Conservation (phyloP, 2,329 filamentous ascomycete genomes). For the Talaromyces piceae region DNA sequence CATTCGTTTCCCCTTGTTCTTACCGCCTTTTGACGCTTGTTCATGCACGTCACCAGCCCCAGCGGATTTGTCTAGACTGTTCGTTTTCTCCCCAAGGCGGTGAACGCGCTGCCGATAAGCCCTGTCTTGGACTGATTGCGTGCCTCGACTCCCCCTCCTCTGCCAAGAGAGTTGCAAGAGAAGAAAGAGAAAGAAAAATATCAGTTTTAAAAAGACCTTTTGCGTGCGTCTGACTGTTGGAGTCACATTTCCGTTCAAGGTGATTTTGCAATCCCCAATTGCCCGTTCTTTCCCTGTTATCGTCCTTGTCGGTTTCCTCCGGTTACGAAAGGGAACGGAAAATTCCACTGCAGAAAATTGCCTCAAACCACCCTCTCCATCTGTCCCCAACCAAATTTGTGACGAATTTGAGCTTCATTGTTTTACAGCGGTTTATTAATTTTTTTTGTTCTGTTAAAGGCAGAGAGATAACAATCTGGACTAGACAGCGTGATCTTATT, state of each 20-base stretch:
- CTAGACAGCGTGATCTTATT: no score
- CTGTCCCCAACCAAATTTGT: not conserved
- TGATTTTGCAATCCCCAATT: not conserved
- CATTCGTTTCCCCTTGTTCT: not conserved
- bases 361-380: not conserved
- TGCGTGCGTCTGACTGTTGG: not conserved
- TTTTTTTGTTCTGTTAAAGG: no score
- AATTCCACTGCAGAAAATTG: slow-evolving; percentile 3
- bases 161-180: not conserved
- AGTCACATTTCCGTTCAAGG: not conserved
- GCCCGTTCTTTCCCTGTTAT: not conserved
- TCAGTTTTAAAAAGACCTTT: not conserved
- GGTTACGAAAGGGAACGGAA: slow-evolving; percentile 6
- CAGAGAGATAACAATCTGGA: no score
- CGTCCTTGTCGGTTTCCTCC: slow-evolving; percentile 12
- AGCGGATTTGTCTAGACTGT: not conserved
- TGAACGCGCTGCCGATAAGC: slow-evolving; percentile 10
- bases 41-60: not conserved
- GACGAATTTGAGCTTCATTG: not conserved
- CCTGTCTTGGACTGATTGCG: not conserved
- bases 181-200: no score
- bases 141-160: not conserved
- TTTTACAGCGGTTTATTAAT: not conserved
- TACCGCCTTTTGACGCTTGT: not conserved
- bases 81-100: slow-evolving; percentile 7